Conservation (phyloP, 129 eudicot species). For the Calendula officinalis region DNA sequence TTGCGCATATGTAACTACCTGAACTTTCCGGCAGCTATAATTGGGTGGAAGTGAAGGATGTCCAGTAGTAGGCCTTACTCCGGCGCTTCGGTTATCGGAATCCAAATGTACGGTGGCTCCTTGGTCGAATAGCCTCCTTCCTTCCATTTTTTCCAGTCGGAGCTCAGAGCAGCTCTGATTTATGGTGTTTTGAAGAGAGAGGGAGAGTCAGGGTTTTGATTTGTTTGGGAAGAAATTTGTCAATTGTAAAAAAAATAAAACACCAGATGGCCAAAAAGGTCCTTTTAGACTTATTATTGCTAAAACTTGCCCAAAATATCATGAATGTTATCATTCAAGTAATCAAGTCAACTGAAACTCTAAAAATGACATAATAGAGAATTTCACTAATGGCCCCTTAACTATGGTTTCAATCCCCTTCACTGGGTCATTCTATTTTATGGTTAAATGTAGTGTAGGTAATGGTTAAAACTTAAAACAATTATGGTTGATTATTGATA, state of each 20-base stretch:
- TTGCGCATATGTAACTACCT: constrained; percentile 26
- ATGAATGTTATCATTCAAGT: too few species aligned
- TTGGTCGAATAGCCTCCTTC: constrained; percentile 24
- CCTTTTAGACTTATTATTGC: constrained; percentile 19
- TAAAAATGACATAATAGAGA: too few species aligned
- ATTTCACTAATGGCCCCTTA: too few species aligned
- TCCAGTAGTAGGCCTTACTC: constrained; percentile 11
- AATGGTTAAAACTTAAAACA: too few species aligned
- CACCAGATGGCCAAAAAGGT: neutral
- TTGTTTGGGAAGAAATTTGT: constrained; percentile 17
- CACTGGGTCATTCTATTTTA: too few species aligned
- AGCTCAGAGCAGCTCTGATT: constrained; percentile 28
- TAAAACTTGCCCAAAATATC: too few species aligned
- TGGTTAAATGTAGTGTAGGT: too few species aligned
- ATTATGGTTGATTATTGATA: too few species aligned
- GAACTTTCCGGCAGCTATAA: constrained; percentile 33
- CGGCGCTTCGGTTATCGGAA: constrained; percentile 27
- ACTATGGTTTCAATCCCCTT: too few species aligned
- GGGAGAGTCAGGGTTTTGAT: constrained; percentile 38
- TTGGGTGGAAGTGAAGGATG: constrained; percentile 36
- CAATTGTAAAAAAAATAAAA: constrained; percentile 6
- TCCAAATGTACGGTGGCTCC: constrained; percentile 25
- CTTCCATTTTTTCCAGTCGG: constrained; percentile 21
- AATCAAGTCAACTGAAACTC: too few species aligned
- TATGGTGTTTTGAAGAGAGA: constrained; percentile 25